phyloP scores from a whole-genome alignment of 208 protist genomes.

The Porcisia deanei region DNA sequence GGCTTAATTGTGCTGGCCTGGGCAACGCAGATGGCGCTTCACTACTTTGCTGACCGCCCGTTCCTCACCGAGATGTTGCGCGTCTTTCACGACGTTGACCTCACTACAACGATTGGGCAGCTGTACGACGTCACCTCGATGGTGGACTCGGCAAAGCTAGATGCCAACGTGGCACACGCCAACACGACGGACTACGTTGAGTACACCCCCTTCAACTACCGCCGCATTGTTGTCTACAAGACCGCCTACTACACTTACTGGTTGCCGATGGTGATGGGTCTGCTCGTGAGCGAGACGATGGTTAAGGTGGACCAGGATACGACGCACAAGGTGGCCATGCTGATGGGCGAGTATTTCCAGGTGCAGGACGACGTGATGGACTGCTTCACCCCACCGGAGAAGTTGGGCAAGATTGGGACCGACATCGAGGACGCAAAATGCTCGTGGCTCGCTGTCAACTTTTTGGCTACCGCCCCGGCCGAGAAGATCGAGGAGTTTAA shows the following conservation, averaged over 20 bases:
- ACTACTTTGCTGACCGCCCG: conserved; percentile 87
- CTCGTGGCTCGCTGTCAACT: conserved; percentile 95
- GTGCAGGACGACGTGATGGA: conserved; percentile 98
- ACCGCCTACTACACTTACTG: conserved; percentile 98
- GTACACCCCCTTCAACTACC: conserved; percentile 90
- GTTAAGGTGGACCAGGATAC: conserved; percentile 56
- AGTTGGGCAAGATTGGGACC: conserved; percentile 97
- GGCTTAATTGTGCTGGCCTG: conserved; percentile 93
- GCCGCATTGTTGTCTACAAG: conserved; percentile 96
- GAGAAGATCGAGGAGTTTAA: conserved; percentile 80
- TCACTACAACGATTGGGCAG: conserved; percentile 96
- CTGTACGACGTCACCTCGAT: conserved; percentile 94
- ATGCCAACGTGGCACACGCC: conserved; percentile 62
- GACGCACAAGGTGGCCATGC: conserved; percentile 84
- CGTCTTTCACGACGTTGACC: conserved; percentile 91
- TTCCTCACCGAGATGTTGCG: conserved; percentile 91
- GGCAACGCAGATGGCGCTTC: conserved; percentile 91
- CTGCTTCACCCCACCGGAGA: conserved; percentile 94
- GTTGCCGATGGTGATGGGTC: conserved; percentile 94
- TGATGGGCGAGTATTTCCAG: conserved; percentile 98
- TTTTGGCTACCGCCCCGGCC: conserved; percentile 56
- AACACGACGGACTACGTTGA: conserved; percentile 83
- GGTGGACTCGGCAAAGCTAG: conserved; percentile 90
- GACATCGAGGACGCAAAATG: conserved; percentile 99
- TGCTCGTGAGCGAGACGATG: conserved; percentile 83